These are phyloP conservation scores for Ecytonucleospora hepatopenaei DNA, from an alignment of 371 early-diverging fungal genomes.

Conservation along the genomic window DNA sequence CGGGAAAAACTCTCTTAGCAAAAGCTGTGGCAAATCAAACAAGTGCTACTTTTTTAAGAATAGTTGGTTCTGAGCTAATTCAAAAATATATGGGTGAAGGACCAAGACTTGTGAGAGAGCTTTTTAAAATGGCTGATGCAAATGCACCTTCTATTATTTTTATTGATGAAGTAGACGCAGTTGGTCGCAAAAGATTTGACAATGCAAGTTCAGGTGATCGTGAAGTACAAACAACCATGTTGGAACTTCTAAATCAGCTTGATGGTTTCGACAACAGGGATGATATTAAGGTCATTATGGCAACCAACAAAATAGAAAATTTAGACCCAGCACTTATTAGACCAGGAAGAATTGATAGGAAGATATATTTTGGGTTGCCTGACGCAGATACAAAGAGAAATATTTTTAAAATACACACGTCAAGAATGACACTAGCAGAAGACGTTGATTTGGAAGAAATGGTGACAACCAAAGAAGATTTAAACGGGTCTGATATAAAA, in stretches of 20 bases:
- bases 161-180: conserved; percentile 99
- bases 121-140: conserved; percentile 94
- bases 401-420: conserved; percentile 94
- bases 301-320: conserved; percentile 94
- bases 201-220: conserved; percentile 88
- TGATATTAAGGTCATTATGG: conserved; percentile 98
- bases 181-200: conserved; percentile 89
- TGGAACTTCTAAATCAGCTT: conserved; percentile 94
- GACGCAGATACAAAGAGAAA: conserved; percentile 91
- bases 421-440: conserved; percentile 84
- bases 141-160: conserved; percentile 98
- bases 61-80: conserved; percentile 98
- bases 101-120: conserved; percentile 92
- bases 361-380: conserved; percentile 98
- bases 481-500: conserved; percentile 98
- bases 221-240: conserved; percentile 99
- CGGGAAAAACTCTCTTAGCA: conserved; percentile 94
- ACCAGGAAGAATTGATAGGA: conserved; percentile 98
- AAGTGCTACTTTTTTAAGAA: conserved; percentile 91
- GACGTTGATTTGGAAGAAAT: conserved; percentile 94
- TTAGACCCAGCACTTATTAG: conserved; percentile 97
- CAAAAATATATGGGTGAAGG: conserved; percentile 99
- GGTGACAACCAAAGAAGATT: conserved; percentile 91
- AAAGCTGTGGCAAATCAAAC: conserved; percentile 99
- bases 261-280: conserved; percentile 99